Evolutionary conservation across 2,329 filamentous ascomycete genomes (phyloP), one percentile per base, ranked within the genome.

Genomic region (Sordariomycetes sp.): DNA sequence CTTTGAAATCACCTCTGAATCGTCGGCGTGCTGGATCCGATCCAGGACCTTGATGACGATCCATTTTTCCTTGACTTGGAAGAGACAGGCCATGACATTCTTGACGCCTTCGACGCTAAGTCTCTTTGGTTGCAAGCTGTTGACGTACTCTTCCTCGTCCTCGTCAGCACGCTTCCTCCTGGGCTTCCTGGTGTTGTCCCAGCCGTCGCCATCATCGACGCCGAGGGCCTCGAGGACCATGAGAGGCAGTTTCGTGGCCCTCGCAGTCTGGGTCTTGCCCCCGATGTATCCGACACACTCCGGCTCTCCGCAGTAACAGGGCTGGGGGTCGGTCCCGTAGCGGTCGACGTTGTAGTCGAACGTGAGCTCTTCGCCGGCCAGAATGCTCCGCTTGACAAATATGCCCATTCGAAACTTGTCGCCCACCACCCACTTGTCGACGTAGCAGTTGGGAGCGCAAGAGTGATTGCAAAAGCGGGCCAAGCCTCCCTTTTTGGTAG

Each of bases 261-360:
- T 88, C 71, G 96, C 93, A 2, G 94, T 97, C 73, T 99, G 94
- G 1, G 94, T 97, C 77, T 96, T 96, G 68, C 94, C 94, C 64
- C 94, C 94, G 64, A 99, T 97, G 72, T 90, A 97, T 58, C 94
- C 94, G 22, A 91, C 90, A 72, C 94, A 99, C 68, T 97, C 97
- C 20, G 86, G 79, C 72, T 99, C 94, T 61, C 85, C 92, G 71
- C 94, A 99, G 72, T 97, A 97, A 73, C 94, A 99, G 32, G 90
- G 91, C 71, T 97, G 93, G 51, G 94, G 93, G 65, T 99, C 91
- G 51, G 94, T 92, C 62, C 94, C 94, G 69, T 99, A 99, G 63
- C 94, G 87, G 72, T 99, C 94, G 63, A 99, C 94, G 67, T 99
- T 99, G 82, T 99, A 99, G 76, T 99, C 97, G 79, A 99, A 99